These are phyloP conservation scores for Carex cristatella DNA, from an alignment of 176 grass and related monocot species.

Conservation along the genomic window DNA sequence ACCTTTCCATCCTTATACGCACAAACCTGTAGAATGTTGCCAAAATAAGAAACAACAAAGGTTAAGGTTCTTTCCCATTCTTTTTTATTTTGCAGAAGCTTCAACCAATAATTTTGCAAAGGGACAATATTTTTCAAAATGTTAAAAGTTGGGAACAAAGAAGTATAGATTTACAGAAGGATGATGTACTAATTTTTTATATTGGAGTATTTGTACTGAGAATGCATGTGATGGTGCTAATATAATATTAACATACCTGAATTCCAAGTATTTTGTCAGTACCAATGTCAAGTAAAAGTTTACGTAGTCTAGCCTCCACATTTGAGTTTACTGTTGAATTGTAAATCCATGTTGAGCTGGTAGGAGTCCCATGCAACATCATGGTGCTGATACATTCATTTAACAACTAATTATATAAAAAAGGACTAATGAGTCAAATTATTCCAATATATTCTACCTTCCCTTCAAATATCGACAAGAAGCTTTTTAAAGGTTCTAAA, in stretches of 20 bases:
- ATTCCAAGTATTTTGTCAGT: slow-evolving; percentile 89
- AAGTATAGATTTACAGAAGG: background rate
- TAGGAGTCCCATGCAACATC: slow-evolving; percentile 27
- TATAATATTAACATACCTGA: slow-evolving; percentile 50
- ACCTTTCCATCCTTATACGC: slow-evolving; percentile 98
- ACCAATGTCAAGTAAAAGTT: slow-evolving; percentile 53
- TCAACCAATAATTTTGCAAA: background rate
- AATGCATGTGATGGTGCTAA: background rate
- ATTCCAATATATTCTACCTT: background rate
- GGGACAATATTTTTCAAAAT: background rate
- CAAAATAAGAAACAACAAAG: slow-evolving; percentile 9
- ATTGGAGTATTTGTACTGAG: background rate
- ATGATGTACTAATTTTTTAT: background rate
- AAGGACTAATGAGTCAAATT: background rate
- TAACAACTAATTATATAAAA: slow-evolving; percentile 22
- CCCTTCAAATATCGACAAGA: too few relatives aligned
- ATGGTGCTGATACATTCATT: slow-evolving; percentile 33
- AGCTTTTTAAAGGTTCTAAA: too few relatives aligned
- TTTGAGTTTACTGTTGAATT: slow-evolving; percentile 79
- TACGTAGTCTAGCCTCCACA: slow-evolving; percentile 73
- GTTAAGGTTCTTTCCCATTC: background rate
- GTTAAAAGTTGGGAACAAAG: background rate
- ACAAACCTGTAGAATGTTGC: slow-evolving; percentile 54
- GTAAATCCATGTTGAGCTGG: slow-evolving; percentile 61
- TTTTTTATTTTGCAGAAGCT: background rate